Evolutionary conservation across 208 protist genomes (phyloP).

Genomic region (Crithidia acanthocephali): DNA sequence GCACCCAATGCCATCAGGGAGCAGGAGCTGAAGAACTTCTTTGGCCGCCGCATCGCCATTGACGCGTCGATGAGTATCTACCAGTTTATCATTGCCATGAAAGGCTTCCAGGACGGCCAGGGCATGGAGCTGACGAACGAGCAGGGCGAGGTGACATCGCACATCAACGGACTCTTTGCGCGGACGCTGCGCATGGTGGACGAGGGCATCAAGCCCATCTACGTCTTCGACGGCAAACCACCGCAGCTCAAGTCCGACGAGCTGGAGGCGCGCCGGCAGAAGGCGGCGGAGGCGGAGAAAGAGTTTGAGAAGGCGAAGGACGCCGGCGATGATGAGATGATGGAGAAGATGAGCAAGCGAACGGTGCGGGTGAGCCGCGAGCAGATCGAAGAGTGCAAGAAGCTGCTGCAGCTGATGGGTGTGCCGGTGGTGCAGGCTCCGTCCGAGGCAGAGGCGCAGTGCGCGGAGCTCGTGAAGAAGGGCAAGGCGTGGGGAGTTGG

Average conservation of each 20-base stretch:
- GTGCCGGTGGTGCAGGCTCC: constrained; percentile 98
- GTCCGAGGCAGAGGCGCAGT: constrained; percentile 99
- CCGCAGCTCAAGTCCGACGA: constrained; percentile 97
- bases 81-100: constrained; percentile 99
- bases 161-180: constrained; percentile 98
- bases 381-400: constrained; percentile 99
- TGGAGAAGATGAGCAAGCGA: constrained; percentile 96
- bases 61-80: constrained; percentile 99
- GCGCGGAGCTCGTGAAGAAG: constrained; percentile 95
- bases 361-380: constrained; percentile 95
- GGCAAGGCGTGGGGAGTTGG: constrained; percentile 97
- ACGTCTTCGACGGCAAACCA: constrained; percentile 99
- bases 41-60: constrained; percentile 98
- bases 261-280: constrained; percentile 93
- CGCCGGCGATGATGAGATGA: constrained; percentile 87
- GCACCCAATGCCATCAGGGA: constrained; percentile 92
- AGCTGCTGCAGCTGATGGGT: constrained; percentile 98
- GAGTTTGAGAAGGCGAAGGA: constrained; percentile 92
- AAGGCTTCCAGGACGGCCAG: constrained; percentile 86
- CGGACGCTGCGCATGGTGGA: constrained; percentile 98
- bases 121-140: constrained; percentile 96
- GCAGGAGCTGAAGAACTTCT: constrained; percentile 96
- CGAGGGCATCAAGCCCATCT: constrained; percentile 98
- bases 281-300: constrained; percentile 92
- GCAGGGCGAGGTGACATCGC: constrained; percentile 96